Evolutionary conservation across 2,329 filamentous ascomycete species (phyloP).

Genomic region (Plectosphaerella cucumerina): DNA sequence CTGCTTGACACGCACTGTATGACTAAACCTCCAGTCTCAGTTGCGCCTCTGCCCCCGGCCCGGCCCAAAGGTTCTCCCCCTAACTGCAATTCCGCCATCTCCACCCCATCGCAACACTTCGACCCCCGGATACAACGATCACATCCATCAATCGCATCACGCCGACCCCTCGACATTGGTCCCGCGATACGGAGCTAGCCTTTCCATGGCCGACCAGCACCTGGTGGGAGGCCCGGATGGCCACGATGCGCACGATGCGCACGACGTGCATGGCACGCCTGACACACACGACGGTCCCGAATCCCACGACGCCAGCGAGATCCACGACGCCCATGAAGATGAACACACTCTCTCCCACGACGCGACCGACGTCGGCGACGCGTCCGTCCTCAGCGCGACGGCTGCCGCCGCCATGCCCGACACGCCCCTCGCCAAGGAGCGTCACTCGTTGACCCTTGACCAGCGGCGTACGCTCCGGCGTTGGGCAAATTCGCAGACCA

Average conservation of each 20-base stretch:
- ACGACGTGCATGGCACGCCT: slow-evolving; percentile 6
- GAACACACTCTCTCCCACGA: background rate
- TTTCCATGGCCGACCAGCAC: slow-evolving; percentile 10
- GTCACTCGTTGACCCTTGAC: slow-evolving; percentile 57
- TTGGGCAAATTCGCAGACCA: slow-evolving; percentile 54
- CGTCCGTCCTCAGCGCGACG: slow-evolving; percentile 3
- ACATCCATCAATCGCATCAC: slow-evolving; percentile 11
- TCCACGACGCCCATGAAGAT: background rate
- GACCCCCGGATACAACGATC: slow-evolving; percentile 15
- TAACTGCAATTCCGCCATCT: slow-evolving; percentile 10
- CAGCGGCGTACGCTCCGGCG: slow-evolving; percentile 56
- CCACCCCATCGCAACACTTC: slow-evolving; percentile 7
- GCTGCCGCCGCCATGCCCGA: slow-evolving; percentile 1
- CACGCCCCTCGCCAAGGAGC: slow-evolving; percentile 34
- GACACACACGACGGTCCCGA: slow-evolving; percentile 9
- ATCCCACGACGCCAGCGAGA: slow-evolving; percentile 3
- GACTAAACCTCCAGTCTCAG: too few species aligned
- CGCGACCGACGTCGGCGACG: slow-evolving; percentile 1
- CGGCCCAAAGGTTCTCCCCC: slow-evolving; percentile 2
- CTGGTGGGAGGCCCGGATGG: slow-evolving; percentile 2
- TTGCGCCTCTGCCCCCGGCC: too few species aligned
- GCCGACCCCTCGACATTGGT: slow-evolving; percentile 1
- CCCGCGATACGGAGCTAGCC: background rate
- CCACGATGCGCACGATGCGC: slow-evolving; percentile 3
- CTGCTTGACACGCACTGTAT: too few species aligned